Conservation (phyloP, 495 filamentous ascomycete species). For the Aspergillus egyptiacus region DNA sequence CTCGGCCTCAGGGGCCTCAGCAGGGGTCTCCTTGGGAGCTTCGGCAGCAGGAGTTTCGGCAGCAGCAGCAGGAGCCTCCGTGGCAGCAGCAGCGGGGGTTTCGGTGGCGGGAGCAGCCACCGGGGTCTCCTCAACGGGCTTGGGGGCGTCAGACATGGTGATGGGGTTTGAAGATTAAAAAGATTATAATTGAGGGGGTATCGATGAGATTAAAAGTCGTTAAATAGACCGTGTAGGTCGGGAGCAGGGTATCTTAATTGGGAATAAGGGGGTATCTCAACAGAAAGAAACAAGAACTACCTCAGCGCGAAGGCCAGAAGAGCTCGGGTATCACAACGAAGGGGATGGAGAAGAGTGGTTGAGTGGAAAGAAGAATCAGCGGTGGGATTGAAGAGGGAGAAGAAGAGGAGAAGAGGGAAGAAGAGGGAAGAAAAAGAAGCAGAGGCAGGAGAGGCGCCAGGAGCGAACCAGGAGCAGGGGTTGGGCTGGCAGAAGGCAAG, state of each 20-base stretch:
- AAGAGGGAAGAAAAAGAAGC: slow-evolving; percentile 17
- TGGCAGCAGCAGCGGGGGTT: slow-evolving; percentile 24
- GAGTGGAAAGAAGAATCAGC: slow-evolving; percentile 23
- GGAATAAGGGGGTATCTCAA: slow-evolving; percentile 44
- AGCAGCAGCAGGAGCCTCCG: slow-evolving; percentile 26
- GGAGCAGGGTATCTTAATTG: slow-evolving; percentile 34
- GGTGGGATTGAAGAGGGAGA: slow-evolving; percentile 27
- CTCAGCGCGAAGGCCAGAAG: slow-evolving; percentile 22
- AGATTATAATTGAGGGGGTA: slow-evolving; percentile 33
- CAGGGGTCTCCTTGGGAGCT: slow-evolving; percentile 20
- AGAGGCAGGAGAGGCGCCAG: too few species aligned
- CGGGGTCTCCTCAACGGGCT: slow-evolving; percentile 45
- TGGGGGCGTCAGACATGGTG: slow-evolving; percentile 49
- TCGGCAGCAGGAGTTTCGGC: slow-evolving; percentile 19
- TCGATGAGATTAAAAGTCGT: slow-evolving; percentile 17
- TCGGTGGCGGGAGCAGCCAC: slow-evolving; percentile 29
- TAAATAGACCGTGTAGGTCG: slow-evolving; percentile 17
- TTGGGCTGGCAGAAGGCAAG: slow-evolving; percentile 20
- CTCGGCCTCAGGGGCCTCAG: slow-evolving; percentile 30
- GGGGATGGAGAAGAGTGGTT: slow-evolving; percentile 3
- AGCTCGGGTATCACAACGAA: slow-evolving; percentile 47
- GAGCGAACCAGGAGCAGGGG: slow-evolving; percentile 25
- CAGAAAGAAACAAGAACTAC: slow-evolving; percentile 40
- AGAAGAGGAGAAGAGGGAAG: slow-evolving; percentile 16
- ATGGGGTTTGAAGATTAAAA: slow-evolving; percentile 25